Percentiles rank a stretch among this genome's conserved stretches.
Conservation (phyloP, 371 early-diverging fungal species). For the Mucor indicus region DNA sequence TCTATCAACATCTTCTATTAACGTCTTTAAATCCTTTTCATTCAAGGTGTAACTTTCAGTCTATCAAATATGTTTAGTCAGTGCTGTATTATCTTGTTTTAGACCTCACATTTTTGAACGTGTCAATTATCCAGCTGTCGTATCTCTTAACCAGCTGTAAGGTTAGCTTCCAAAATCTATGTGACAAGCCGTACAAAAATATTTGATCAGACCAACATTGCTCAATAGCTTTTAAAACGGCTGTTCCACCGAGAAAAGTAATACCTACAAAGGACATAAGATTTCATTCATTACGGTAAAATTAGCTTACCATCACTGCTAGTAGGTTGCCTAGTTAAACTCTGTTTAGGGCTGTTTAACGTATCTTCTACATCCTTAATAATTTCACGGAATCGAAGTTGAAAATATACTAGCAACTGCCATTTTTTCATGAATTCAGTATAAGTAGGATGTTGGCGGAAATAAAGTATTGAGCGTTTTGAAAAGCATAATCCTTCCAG, state of each 20-base stretch:
- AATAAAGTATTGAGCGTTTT: constrained; percentile 43
- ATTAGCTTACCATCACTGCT: not conserved
- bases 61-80: not conserved
- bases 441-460: constrained; percentile 62
- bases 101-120: not conserved
- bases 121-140: constrained; percentile 33
- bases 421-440: constrained; percentile 72
- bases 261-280: not conserved
- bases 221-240: constrained; percentile 50
- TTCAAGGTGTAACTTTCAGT: no score
- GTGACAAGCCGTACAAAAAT: constrained; percentile 58
- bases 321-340: constrained; percentile 2
- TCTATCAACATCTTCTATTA: not conserved
- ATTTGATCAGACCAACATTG: constrained; percentile 70
- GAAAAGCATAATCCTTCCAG: constrained; percentile 56
- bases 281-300: not conserved
- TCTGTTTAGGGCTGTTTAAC: constrained; percentile 17
- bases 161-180: constrained; percentile 76
- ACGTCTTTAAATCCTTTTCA: not conserved
- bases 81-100: no score
- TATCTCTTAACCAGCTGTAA: constrained; percentile 64
- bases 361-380: constrained; percentile 45
- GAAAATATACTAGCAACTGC: constrained; percentile 76
- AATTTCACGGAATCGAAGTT: constrained; percentile 62
- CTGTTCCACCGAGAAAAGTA: constrained; percentile 45